phyloP scores from a whole-genome alignment of 768 basidiomycete genomes.

The Russula sp. region DNA sequence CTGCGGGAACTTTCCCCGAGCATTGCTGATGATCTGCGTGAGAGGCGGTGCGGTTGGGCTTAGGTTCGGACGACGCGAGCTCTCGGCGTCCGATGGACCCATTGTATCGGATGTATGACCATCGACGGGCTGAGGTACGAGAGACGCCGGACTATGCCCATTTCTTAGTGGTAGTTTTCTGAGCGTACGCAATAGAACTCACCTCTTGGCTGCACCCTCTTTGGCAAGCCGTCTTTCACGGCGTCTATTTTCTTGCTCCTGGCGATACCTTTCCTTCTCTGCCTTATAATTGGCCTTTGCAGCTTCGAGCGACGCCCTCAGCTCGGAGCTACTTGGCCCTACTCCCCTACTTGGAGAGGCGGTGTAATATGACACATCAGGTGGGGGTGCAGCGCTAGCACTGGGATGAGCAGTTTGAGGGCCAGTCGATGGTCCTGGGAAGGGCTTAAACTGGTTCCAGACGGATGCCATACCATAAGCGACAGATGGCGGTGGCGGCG shows the following conservation, averaged over 20 bases:
- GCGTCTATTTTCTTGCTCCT: constrained; percentile 42
- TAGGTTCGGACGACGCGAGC: neutral
- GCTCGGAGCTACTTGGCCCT: constrained; percentile 8
- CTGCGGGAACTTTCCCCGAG: constrained; percentile 51
- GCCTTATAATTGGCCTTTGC: constrained; percentile 62
- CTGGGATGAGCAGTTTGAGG: neutral
- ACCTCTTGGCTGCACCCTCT: constrained; percentile 8
- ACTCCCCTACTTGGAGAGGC: constrained; percentile 10
- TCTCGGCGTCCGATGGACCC: neutral
- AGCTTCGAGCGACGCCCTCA: constrained; percentile 40
- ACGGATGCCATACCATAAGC: neutral
- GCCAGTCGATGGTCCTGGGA: neutral
- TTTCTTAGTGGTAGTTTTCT: neutral
- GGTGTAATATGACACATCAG: constrained; percentile 20
- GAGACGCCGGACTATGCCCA: constrained; percentile 11
- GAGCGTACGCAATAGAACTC: neutral
- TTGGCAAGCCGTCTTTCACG: neutral
- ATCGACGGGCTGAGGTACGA: neutral
- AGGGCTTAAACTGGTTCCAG: constrained; percentile 21
- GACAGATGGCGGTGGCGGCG: neutral
- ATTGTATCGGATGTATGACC: neutral
- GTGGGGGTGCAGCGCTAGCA: constrained; percentile 2
- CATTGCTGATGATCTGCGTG: constrained; percentile 50
- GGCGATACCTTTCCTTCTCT: constrained; percentile 63
- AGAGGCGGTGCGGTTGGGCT: neutral